Percentiles rank a stretch among this genome's conserved stretches.
Conservation (phyloP, 2,329 filamentous ascomycete species). For the Aspergillus transmontanensis region DNA sequence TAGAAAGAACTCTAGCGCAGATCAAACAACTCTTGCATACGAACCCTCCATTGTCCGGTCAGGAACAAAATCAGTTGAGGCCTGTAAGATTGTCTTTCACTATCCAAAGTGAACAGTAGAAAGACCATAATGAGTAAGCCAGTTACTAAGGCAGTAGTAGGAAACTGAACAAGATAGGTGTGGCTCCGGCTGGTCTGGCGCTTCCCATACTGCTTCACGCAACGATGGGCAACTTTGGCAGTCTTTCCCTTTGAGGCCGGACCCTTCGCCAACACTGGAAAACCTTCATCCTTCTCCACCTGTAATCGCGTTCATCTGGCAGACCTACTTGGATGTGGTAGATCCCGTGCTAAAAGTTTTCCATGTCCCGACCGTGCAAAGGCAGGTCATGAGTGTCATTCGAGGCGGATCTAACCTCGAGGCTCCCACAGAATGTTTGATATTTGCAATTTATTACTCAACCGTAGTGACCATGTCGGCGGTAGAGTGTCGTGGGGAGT, state of each 20-base stretch:
- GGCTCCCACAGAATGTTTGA: slow-evolving; percentile 14
- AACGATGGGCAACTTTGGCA: background rate
- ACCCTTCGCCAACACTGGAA: background rate
- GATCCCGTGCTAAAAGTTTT: slow-evolving; percentile 60
- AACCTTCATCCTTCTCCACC: slow-evolving; percentile 7
- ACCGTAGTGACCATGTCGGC: slow-evolving; percentile 17
- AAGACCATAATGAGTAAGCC: background rate
- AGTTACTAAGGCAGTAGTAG: background rate
- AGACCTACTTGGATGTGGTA: slow-evolving; percentile 36
- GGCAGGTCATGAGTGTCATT: slow-evolving; percentile 48
- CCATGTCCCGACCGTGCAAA: slow-evolving; percentile 55
- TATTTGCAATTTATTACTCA: slow-evolving; percentile 24
- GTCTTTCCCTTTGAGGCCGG: background rate
- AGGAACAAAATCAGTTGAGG: background rate
- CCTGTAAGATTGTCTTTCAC: background rate
- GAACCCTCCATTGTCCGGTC: background rate
- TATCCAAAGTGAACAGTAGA: background rate
- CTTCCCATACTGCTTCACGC: background rate
- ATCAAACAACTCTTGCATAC: slow-evolving; percentile 10
- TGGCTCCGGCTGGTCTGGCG: background rate
- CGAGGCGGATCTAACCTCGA: background rate
- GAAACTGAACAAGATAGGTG: background rate
- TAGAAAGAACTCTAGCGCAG: slow-evolving; percentile 7
- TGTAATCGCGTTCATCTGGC: slow-evolving; percentile 20
- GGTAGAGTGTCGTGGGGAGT: slow-evolving; percentile 14